Conservation (phyloP, 2,329 filamentous ascomycete species). For the Anisogramma anomala region DNA sequence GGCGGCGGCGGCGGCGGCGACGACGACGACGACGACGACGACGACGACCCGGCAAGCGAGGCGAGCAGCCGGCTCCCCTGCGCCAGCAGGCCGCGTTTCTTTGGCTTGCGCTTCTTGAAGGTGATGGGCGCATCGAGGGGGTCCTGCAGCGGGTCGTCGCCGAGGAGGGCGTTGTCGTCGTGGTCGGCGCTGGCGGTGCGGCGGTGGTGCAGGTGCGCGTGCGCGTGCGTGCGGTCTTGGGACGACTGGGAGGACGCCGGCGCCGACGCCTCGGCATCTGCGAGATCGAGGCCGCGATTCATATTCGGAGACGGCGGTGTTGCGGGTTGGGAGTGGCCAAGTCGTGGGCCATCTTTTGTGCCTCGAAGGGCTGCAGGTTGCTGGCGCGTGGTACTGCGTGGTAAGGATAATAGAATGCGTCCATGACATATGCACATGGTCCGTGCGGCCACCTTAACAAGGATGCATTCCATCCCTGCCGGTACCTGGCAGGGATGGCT, state of each 20-base stretch:
- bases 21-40: too few relatives aligned
- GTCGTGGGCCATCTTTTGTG: slow-evolving; percentile 10
- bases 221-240: slow-evolving; percentile 20
- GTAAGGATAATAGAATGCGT: background rate
- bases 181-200: slow-evolving; percentile 35
- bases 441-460: too few relatives aligned
- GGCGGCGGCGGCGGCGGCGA: too few relatives aligned
- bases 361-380: background rate
- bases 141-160: slow-evolving; percentile 44
- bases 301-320: slow-evolving; percentile 12
- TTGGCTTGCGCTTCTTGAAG: slow-evolving; percentile 65
- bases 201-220: slow-evolving; percentile 18
- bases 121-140: slow-evolving; percentile 44
- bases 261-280: slow-evolving; percentile 21
- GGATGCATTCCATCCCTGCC: too few relatives aligned
- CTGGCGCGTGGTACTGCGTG: background rate
- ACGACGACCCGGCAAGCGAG: slow-evolving; percentile 32
- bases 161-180: slow-evolving; percentile 31
- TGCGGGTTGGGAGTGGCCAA: slow-evolving; percentile 5
- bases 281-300: slow-evolving; percentile 13
- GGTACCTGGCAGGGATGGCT: too few relatives aligned
- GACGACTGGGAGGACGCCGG: slow-evolving; percentile 19
- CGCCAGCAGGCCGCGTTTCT: slow-evolving; percentile 31
- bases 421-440: too few relatives aligned
- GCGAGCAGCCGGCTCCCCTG: slow-evolving; percentile 37